Percentiles rank a stretch among this genome's conserved stretches.
Evolutionary conservation across 1,284 basidiomycete species (phyloP).

Genomic region (Exobasidium rhododendri): DNA sequence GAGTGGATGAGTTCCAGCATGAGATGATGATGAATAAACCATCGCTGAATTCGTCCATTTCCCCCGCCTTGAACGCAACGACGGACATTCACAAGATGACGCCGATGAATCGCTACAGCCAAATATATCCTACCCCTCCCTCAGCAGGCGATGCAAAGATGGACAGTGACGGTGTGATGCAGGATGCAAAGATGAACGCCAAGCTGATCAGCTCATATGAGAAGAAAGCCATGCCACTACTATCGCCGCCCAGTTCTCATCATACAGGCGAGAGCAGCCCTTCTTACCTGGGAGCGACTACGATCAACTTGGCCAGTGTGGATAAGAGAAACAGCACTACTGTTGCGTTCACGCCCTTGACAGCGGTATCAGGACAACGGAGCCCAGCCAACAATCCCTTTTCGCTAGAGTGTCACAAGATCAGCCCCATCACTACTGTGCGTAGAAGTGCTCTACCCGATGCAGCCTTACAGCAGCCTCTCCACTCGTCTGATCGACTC

Average conservation of each 20-base stretch:
- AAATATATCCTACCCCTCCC: constrained; percentile 14
- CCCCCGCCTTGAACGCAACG: not conserved
- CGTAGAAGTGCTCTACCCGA: not conserved
- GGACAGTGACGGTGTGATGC: not conserved
- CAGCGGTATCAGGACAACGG: not conserved
- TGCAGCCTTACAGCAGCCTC: not conserved
- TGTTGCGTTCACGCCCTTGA: not conserved
- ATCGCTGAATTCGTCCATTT: not conserved
- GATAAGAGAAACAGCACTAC: not conserved
- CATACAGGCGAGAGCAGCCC: constrained; percentile 13
- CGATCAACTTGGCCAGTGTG: not conserved
- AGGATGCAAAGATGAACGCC: not conserved
- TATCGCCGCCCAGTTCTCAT: constrained; percentile 20
- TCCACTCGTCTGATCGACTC: not conserved
- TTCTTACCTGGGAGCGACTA: not conserved
- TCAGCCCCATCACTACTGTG: constrained; percentile 29
- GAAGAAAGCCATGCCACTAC: not conserved
- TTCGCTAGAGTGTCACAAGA: constrained; percentile 45
- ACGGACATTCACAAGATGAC: not conserved
- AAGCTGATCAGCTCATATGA: not conserved
- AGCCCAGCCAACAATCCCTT: constrained; percentile 33
- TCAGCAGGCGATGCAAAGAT: constrained; percentile 3
- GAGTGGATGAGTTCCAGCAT: no score
- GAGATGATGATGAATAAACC: not conserved
- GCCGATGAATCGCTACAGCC: constrained; percentile 3